Base-by-base conservation (phyloP, 306 rosid species). In the Prunus campanulata region DNA sequence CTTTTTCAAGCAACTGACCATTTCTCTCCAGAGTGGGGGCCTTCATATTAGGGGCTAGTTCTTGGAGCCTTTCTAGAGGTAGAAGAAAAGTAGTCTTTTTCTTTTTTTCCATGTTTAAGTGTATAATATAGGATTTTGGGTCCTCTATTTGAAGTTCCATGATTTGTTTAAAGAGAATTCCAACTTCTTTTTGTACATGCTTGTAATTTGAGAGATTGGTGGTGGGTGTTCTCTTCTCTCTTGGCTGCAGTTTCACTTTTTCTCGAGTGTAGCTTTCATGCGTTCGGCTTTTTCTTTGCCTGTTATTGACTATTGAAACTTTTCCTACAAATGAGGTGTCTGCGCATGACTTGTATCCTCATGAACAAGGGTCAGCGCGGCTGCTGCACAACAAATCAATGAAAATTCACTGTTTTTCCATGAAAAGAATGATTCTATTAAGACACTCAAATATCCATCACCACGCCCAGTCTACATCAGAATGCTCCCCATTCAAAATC, bases 1-100 rank as follows among this genome's bases (percentile, higher is more conserved):
- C 70, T 70, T 49, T 70, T 46, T 64, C 62, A 62, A 83, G 74
- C 78, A 74, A 71, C 75, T 70, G 80, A 83, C 75, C 68, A 20
- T 61, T 18, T 68, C 71, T 72, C 59, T 82, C 74, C 32, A 50
- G 74, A 69, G 74, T 67, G 74, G 76, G 77, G 80, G 16, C 64
- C 86, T 50, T 35, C 52, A 11, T 39, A 48, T 66, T 66, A 72
- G 66, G 51, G 50, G 11, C 66, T 52, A 52, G 66, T 61, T 16
- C 10, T 29, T 79, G 83, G 74, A 35, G 55, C 67, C 84, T 60
- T 71, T 52, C 55, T 39, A 25, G 18, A 20, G 42, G 59, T 30
- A 2, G 39, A 20, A 16, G 7, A 39, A 25, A 32, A 46, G 56
- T 14, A 67, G 25, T 9, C 42, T 11, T 3, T 39, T 7, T 5